These are phyloP conservation scores for Teratosphaeriaceae sp. DNA, from an alignment of 2,329 filamentous ascomycete genomes.

Conservation along the genomic window DNA sequence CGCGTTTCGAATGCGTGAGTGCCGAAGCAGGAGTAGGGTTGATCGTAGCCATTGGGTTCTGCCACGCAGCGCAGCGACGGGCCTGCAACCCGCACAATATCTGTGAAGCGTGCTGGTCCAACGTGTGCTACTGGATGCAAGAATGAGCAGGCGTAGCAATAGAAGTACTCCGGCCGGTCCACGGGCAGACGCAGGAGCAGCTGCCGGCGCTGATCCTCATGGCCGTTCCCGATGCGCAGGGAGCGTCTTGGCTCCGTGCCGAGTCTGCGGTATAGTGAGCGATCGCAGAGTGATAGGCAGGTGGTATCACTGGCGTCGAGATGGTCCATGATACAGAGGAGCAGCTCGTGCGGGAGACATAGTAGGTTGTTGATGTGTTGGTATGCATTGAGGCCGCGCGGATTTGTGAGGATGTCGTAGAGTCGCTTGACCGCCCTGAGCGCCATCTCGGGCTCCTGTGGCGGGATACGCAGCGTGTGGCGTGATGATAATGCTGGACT, in stretches of 20 bases:
- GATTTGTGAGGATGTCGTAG: too few relatives aligned
- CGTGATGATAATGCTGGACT: too few relatives aligned
- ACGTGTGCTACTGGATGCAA: not conserved
- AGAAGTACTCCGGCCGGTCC: not conserved
- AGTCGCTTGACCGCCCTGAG: too few relatives aligned
- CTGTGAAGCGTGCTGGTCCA: not conserved
- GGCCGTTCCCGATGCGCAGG: not conserved
- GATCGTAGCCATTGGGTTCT: not conserved
- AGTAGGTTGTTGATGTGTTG: too few relatives aligned
- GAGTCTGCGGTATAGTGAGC: not conserved
- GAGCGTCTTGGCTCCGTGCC: not conserved
- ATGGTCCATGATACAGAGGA: not conserved
- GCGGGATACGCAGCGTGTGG: too few relatives aligned
- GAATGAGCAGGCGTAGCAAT: not conserved
- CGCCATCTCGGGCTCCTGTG: too few relatives aligned
- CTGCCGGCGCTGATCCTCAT: not conserved
- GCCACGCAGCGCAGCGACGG: not conserved
- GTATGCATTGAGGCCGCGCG: too few relatives aligned
- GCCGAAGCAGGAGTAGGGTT: not conserved
- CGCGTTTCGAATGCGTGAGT: not conserved
- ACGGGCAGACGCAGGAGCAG: not conserved
- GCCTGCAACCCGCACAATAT: not conserved
- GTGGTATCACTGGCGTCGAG: not conserved
- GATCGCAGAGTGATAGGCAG: not conserved
- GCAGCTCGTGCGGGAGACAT: not conserved